phyloP scores from a whole-genome alignment of 2,329 filamentous ascomycete species.

The Xylariaceae sp. region DNA sequence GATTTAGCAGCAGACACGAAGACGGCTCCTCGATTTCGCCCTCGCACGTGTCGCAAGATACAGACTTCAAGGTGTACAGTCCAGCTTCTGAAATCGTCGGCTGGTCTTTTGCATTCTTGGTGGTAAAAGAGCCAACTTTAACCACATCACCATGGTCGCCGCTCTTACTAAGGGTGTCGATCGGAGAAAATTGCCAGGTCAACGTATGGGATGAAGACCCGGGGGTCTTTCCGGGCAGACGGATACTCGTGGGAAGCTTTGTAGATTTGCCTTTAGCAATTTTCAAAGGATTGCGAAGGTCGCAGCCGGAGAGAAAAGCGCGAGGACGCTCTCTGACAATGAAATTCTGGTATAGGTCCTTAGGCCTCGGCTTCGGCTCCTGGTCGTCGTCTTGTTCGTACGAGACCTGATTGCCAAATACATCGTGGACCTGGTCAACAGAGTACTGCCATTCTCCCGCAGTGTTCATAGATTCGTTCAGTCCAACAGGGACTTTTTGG shows the following conservation, averaged over 20 bases:
- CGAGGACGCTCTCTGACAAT: conserved; percentile 80
- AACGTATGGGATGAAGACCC: conserved; percentile 65
- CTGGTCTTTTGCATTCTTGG: conserved; percentile 57
- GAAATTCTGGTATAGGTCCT: conserved; percentile 69
- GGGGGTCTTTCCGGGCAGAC: conserved; percentile 52
- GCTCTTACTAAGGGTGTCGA: conserved; percentile 61
- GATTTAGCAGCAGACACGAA: conserved; percentile 88
- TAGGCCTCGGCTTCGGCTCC: conserved; percentile 54
- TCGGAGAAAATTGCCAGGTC: conserved; percentile 75
- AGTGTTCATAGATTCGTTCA: conserved; percentile 82
- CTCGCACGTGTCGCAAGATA: conserved; percentile 73
- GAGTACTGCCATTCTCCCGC: conserved; percentile 84
- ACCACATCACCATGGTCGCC: conserved; percentile 62
- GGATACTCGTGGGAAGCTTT: conserved; percentile 66
- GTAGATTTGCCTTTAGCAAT: conserved; percentile 68
- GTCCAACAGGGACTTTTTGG: conserved; percentile 67
- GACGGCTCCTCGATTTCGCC: conserved; percentile 91
- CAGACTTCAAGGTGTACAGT: conserved; percentile 75
- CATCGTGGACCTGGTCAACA: conserved; percentile 88
- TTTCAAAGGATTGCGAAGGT: conserved; percentile 72
- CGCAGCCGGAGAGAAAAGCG: conserved; percentile 66
- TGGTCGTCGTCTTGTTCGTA: conserved; percentile 67
- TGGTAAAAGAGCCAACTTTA: conserved; percentile 51
- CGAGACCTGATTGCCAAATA: conserved; percentile 76
- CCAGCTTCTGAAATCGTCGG: conserved; percentile 71